Conservation (phyloP, 306 rosid species). For the Arachis hypogaea region DNA sequence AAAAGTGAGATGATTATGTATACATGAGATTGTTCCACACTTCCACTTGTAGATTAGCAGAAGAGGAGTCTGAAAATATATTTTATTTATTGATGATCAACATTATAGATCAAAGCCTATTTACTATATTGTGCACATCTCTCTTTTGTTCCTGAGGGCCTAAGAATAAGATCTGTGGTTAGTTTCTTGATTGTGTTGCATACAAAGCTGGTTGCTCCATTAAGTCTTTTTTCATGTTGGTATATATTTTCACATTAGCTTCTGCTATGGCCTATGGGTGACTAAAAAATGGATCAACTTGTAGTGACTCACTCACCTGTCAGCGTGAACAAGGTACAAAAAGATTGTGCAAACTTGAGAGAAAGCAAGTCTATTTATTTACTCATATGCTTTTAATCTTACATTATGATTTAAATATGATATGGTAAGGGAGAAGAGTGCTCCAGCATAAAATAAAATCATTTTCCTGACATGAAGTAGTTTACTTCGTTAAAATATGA, state of each 20-base stretch:
- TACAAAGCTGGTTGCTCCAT: not conserved
- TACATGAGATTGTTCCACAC: conserved; percentile 33
- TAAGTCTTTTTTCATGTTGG: no score
- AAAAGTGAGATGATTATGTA: conserved; percentile 6
- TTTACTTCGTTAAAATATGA: no score
- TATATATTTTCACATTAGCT: no score
- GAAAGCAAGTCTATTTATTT: not conserved
- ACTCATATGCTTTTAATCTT: not conserved
- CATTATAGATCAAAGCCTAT: conserved; percentile 26
- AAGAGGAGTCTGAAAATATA: conserved; percentile 28
- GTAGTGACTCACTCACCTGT: not conserved
- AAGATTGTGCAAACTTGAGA: not conserved
- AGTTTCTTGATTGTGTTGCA: not conserved
- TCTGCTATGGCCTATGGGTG: no score
- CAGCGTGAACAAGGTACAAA: not conserved
- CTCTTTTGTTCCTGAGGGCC: not conserved
- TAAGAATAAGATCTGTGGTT: not conserved
- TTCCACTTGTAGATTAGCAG: conserved; percentile 46
- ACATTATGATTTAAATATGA: not conserved
- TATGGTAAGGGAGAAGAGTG: not conserved
- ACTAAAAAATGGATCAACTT: not conserved
- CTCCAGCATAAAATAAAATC: no score
- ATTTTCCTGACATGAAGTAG: no score
- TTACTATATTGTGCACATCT: conserved; percentile 6
- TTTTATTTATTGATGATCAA: conserved; percentile 21